A percentile compares a stretch with the other conserved stretches of the same genome.
Conservation (phyloP, 1,139 yeast species). For the Kazachstania sp. region DNA sequence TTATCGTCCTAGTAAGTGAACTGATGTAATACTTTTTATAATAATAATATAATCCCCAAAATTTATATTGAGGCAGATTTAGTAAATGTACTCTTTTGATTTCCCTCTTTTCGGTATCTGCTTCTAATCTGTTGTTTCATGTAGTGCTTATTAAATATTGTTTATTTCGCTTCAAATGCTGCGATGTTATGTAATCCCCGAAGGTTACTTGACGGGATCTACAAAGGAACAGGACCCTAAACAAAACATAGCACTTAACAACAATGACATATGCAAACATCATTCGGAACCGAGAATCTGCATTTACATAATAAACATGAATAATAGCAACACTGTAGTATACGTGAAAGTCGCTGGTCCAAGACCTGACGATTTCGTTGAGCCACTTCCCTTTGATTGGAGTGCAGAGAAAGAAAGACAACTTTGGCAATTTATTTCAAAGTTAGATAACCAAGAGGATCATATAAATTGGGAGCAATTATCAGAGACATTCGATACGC, state of each 20-base stretch:
- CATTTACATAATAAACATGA: conserved; percentile 20
- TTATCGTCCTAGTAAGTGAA: no score
- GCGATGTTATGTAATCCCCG: background rate
- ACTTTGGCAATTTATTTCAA: conserved; percentile 36
- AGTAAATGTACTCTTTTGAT: no score
- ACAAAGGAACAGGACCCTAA: background rate
- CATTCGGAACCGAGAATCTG: no score
- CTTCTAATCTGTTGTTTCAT: background rate
- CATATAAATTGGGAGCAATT: conserved; percentile 35
- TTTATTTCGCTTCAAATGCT: background rate
- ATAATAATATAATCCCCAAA: no score
- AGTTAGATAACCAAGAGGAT: conserved; percentile 27
- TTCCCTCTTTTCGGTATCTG: no score
- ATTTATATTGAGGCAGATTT: no score
- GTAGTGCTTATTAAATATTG: background rate
- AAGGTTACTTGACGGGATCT: background rate
- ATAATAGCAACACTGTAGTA: conserved; percentile 24
- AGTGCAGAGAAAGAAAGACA: conserved; percentile 33
- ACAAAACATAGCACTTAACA: no score
- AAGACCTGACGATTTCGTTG: conserved; percentile 35
- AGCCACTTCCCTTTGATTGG: conserved; percentile 39
- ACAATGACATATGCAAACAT: no score
- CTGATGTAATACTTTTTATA: no score
- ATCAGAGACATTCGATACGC: conserved; percentile 22
- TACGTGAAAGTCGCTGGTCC: conserved; percentile 31